These are phyloP conservation scores for Hypericum androsaemum DNA, from an alignment of 345 rosid genomes.

Conservation along the genomic window DNA sequence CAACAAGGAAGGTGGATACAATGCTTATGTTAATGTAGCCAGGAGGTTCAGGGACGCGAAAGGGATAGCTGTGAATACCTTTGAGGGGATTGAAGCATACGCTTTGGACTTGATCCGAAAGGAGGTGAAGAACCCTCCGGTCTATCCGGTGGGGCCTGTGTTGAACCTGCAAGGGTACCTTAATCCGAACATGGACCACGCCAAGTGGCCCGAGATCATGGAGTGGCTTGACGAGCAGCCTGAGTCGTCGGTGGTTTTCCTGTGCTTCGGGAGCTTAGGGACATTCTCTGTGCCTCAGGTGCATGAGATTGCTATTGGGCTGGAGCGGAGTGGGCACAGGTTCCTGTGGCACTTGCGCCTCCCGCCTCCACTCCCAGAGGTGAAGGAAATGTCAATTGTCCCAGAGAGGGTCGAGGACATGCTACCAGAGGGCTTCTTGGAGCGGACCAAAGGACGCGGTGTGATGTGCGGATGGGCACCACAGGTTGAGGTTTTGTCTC, in stretches of 20 bases:
- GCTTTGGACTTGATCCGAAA: background rate
- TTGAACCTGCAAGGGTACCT: background rate
- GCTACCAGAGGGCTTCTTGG: slow-evolving; percentile 7
- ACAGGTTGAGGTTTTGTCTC: slow-evolving; percentile 9
- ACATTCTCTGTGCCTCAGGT: background rate
- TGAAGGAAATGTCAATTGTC: background rate
- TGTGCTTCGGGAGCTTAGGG: slow-evolving; percentile 14
- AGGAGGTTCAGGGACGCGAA: slow-evolving; percentile 3
- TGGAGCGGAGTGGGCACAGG: slow-evolving; percentile 9
- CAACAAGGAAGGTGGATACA: slow-evolving; percentile 8
- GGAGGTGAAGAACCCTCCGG: background rate
- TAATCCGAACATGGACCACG: background rate
- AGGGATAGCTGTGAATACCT: slow-evolving; percentile 9
- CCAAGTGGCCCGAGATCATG: background rate
- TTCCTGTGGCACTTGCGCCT: slow-evolving; percentile 11
- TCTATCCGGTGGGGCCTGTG: slow-evolving; percentile 4
- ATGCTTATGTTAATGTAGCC: background rate
- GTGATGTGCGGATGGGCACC: slow-evolving; percentile 10
- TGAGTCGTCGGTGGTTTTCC: slow-evolving; percentile 1
- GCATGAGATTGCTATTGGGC: slow-evolving; percentile 8
- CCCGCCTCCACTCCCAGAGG: background rate
- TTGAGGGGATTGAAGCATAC: slow-evolving; percentile 5
- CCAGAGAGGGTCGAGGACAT: background rate
- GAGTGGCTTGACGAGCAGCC: slow-evolving; percentile 16
- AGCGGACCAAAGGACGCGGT: background rate